Evolutionary conservation across 768 basidiomycete species (phyloP).

Genomic region (Amanita rubescens): DNA sequence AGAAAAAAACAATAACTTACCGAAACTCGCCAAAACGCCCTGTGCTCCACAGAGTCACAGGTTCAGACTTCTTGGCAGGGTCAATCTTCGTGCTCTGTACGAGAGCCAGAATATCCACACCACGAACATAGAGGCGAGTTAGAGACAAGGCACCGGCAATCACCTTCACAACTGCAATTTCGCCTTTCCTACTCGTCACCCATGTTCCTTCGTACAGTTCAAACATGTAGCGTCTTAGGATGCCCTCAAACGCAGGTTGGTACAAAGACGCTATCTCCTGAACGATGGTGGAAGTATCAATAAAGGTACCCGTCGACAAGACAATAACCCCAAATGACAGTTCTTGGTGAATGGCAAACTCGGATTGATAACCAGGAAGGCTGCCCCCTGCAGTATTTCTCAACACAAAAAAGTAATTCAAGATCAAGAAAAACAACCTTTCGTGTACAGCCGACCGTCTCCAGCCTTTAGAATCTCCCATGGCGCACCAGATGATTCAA

Average conservation of each 20-base stretch:
- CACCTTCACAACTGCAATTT: no score
- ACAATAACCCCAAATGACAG: slow-evolving; percentile 35
- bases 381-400: neutral
- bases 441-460: slow-evolving; percentile 15
- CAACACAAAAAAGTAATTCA: no score
- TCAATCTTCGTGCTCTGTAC: slow-evolving; percentile 18
- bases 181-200: no score
- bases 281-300: slow-evolving; percentile 23
- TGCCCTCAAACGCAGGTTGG: slow-evolving; percentile 27
- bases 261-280: slow-evolving; percentile 24
- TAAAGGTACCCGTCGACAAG: slow-evolving; percentile 30
- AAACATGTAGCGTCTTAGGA: slow-evolving; percentile 23
- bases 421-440: neutral
- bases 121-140: slow-evolving; percentile 26
- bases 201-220: slow-evolving; percentile 22
- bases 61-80: slow-evolving; percentile 4
- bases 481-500: slow-evolving; percentile 32
- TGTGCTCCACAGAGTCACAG: slow-evolving; percentile 30
- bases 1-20: slow-evolving; percentile 28
- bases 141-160: no score
- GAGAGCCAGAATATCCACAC: slow-evolving; percentile 29
- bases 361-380: neutral
- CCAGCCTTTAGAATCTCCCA: slow-evolving; percentile 34
- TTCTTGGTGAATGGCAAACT: slow-evolving; percentile 5
- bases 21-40: slow-evolving; percentile 26